Evolutionary conservation across 2,329 filamentous ascomycete genomes (phyloP).

Genomic region (Sporothrix brunneoviolacea): DNA sequence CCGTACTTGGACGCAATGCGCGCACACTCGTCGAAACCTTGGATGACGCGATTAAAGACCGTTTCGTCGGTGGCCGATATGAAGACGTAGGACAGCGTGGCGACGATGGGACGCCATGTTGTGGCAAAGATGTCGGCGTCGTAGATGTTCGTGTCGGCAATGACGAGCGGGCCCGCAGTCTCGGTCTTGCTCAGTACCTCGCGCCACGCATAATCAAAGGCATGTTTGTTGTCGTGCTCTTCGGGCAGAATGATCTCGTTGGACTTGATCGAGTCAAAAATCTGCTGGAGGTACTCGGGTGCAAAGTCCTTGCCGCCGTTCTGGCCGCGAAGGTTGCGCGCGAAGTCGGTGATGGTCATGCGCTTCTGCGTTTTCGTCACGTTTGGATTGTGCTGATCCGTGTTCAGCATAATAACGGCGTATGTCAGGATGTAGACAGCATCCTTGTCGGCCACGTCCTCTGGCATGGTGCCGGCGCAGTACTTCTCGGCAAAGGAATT

Average conservation of each 20-base stretch:
- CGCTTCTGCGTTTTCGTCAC: constrained; percentile 63
- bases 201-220: constrained; percentile 96
- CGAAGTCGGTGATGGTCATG: constrained; percentile 79
- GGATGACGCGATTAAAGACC: constrained; percentile 87
- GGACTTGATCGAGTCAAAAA: constrained; percentile 84
- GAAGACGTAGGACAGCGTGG: constrained; percentile 94
- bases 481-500: constrained; percentile 84
- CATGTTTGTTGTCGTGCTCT: constrained; percentile 93
- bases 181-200: constrained; percentile 83
- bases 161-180: constrained; percentile 62
- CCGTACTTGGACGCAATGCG: constrained; percentile 82
- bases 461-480: constrained; percentile 59
- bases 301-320: constrained; percentile 83
- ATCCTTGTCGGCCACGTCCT: constrained; percentile 77
- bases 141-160: constrained; percentile 88
- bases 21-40: constrained; percentile 93
- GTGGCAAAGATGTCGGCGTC: constrained; percentile 97
- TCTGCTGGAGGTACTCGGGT: constrained; percentile 72
- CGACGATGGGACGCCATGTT: constrained; percentile 91
- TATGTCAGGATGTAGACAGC: constrained; percentile 87
- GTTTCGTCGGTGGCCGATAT: constrained; percentile 97
- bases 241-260: constrained; percentile 96
- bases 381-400: constrained; percentile 93
- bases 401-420: constrained; percentile 96
- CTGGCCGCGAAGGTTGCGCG: constrained; percentile 81